Evolutionary conservation across 2,329 filamentous ascomycete genomes (phyloP), one percentile per base, ranked within the genome.

Genomic region (Fusarium gaditjirri): DNA sequence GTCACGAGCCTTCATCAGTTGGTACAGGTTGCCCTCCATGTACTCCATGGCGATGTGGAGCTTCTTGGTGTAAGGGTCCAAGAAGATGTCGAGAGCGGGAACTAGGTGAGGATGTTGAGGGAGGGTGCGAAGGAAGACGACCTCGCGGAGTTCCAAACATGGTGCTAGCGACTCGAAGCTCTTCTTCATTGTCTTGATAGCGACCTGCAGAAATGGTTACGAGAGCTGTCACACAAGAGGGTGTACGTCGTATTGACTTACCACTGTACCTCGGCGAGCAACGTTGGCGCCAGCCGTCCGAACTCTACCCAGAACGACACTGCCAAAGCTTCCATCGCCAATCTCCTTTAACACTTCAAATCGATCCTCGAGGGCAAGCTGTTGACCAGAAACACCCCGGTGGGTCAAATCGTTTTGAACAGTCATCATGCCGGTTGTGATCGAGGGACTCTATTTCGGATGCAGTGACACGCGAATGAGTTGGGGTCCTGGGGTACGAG

Each of bases 161-260:
- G 94, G 93, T 21, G 89, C 85, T 79, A 98, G 94, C 4, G 94
- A 97, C 77, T 98, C 95, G 78, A 98, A 99, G 0, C 93, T 95
- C 89, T 99, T 99, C 88, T 99, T 99, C 96, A 99, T 99, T 10
- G 96, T 98, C 85, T 99, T 99, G 84, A 99, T 98, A 46, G 96
- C 96, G 78, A 99, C 93, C 96, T 98, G 54, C 31, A 61, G 63
- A 60, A 62, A 43, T 50, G 61, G 70, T 77, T 70, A 75, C 57
- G 47, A 35, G 57, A 52, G 50, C 55, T 62, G 59, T 73, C 62
- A 61, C 58, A 61, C 56, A 58, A 61, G 41, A 50, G 67, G 62
- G 27, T 46, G 44, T 64, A 59, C 59, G 64, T 53, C 29, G 38
- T 55, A 42, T 63, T 44, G 72, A 86, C 91, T 87, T 91, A 98